Conservation (phyloP, 2,329 filamentous ascomycete species). For the Paraphaeosphaeria sporulosa region DNA sequence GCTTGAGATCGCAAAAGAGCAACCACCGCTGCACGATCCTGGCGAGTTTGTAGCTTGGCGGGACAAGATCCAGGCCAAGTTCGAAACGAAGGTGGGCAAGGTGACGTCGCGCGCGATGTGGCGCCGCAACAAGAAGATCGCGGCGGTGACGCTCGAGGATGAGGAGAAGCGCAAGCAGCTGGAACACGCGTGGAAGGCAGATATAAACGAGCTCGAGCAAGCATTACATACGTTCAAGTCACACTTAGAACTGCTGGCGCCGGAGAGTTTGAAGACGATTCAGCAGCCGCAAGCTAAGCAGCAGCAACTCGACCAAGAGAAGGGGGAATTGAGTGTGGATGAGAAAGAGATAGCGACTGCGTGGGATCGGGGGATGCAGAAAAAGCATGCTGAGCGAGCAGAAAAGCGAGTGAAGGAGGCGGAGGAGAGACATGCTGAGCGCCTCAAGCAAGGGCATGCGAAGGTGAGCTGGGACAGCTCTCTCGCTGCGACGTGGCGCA, state of each 20-base stretch:
- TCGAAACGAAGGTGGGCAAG: neutral
- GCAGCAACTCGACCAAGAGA: neutral
- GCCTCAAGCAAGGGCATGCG: neutral
- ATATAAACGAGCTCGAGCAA: conserved; percentile 8
- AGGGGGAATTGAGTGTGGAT: neutral
- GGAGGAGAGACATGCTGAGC: neutral
- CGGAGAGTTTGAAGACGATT: neutral
- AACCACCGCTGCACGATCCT: neutral
- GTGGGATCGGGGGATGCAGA: neutral
- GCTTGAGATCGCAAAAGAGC: neutral
- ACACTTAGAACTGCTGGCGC: neutral
- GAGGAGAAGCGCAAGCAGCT: conserved; percentile 2
- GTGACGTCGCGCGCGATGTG: conserved; percentile 4
- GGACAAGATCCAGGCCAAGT: neutral
- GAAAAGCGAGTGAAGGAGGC: neutral
- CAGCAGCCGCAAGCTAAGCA: neutral
- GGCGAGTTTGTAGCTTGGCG: neutral
- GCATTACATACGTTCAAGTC: conserved; percentile 7
- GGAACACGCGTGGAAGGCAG: neutral
- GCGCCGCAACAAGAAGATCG: conserved; percentile 15
- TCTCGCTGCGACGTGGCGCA: neutral
- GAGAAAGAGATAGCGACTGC: neutral
- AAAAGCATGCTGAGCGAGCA: neutral
- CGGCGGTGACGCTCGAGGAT: neutral
- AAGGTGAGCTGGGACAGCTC: neutral